Evolutionary conservation across 352 stramenopile species (phyloP).

Genomic region (Pythium aristosporum): DNA sequence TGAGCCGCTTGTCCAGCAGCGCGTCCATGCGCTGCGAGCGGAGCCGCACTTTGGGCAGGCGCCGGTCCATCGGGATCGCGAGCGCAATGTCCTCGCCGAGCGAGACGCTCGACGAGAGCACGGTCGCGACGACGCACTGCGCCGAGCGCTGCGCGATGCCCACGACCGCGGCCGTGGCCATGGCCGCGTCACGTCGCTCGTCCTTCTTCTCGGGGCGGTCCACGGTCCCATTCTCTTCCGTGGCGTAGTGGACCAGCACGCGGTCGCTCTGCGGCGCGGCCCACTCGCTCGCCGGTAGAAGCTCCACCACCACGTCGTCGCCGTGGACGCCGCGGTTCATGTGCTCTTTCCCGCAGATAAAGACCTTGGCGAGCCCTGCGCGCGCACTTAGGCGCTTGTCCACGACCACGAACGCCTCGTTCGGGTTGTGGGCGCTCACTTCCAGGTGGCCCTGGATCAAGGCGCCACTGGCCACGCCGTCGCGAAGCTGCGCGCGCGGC

Average conservation of each 20-base stretch:
- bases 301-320: constrained; percentile 94
- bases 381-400: constrained; percentile 23
- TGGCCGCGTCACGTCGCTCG: background rate
- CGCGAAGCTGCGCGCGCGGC: constrained; percentile 33
- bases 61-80: constrained; percentile 80
- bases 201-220: constrained; percentile 4
- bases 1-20: constrained; percentile 78
- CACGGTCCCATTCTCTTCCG: constrained; percentile 39
- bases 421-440: constrained; percentile 69
- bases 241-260: constrained; percentile 67
- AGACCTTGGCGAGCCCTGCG: constrained; percentile 33
- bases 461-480: constrained; percentile 31
- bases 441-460: constrained; percentile 57
- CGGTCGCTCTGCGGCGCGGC: constrained; percentile 57
- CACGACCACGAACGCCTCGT: constrained; percentile 77
- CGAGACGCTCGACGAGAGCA: constrained; percentile 62
- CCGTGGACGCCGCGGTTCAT: constrained; percentile 98
- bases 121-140: constrained; percentile 68
- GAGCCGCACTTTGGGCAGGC: constrained; percentile 77
- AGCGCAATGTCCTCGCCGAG: constrained; percentile 67
- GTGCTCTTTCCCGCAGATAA: constrained; percentile 71
- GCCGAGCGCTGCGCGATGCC: constrained; percentile 78
- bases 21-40: constrained; percentile 75
- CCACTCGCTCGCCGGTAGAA: constrained; percentile 87
- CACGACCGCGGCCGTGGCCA: constrained; percentile 83